A percentile compares a stretch with the other conserved stretches of the same genome.
These are phyloP conservation scores for Carex cristatella DNA, from an alignment of 176 grass and related monocot species.

Conservation along the genomic window DNA sequence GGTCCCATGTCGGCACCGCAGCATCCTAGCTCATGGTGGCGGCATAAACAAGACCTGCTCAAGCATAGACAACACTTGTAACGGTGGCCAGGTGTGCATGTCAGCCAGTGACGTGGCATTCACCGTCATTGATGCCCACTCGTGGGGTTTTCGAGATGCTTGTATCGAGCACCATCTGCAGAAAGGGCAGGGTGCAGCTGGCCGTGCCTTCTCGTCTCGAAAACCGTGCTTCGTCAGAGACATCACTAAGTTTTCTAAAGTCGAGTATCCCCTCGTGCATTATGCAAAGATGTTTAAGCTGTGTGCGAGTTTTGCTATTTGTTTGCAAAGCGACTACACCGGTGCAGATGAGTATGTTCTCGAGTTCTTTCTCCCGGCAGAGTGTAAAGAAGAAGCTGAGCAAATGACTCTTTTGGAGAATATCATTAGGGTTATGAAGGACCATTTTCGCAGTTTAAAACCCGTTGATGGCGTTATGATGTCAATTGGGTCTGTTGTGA, in stretches of 20 bases:
- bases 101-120: constrained; percentile 89
- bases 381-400: constrained; percentile 43
- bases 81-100: constrained; percentile 71
- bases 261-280: constrained; percentile 80
- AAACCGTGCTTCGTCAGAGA: constrained; percentile 78
- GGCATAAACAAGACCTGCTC: constrained; percentile 79
- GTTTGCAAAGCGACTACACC: constrained; percentile 70
- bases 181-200: constrained; percentile 82
- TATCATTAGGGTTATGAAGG: constrained; percentile 49
- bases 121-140: constrained; percentile 65
- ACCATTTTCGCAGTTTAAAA: constrained; percentile 63
- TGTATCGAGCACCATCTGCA: constrained; percentile 95
- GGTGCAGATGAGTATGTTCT: constrained; percentile 86
- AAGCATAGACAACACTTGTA: constrained; percentile 79
- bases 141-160: constrained; percentile 96
- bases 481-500: constrained; percentile 1
- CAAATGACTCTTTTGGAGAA: constrained; percentile 61
- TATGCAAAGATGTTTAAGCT: constrained; percentile 84
- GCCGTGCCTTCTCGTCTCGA: constrained; percentile 49
- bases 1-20: constrained; percentile 80
- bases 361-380: constrained; percentile 84
- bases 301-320: constrained; percentile 71
- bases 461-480: constrained; percentile 39
- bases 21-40: constrained; percentile 77
- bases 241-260: constrained; percentile 59